A percentile compares a stretch with the other conserved stretches of the same genome.
These are phyloP conservation scores for Aspergillus biplanus DNA, from an alignment of 495 filamentous ascomycete species.

Conservation along the genomic window DNA sequence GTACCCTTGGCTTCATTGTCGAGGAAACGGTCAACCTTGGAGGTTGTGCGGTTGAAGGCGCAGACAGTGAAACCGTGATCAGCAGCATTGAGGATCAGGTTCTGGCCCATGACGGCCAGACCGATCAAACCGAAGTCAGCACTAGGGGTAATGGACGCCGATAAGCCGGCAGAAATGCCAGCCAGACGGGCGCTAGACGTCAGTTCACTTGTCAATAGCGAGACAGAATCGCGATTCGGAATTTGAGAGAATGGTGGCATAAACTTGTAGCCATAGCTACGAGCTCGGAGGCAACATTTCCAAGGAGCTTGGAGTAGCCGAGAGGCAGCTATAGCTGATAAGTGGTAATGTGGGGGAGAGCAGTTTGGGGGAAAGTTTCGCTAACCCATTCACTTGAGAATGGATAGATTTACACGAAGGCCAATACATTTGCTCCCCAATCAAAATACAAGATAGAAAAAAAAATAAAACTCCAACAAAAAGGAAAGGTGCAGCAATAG, in stretches of 20 bases:
- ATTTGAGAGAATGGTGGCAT: not conserved
- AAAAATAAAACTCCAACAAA: not conserved
- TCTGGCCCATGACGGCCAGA: slow-evolving; percentile 98
- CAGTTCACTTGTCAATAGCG: slow-evolving; percentile 48
- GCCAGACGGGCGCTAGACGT: slow-evolving; percentile 81
- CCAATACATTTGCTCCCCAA: not conserved
- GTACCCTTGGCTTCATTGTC: slow-evolving; percentile 89
- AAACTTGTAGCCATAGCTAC: not conserved
- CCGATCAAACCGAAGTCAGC: slow-evolving; percentile 98
- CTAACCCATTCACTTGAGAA: no score
- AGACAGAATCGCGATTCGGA: slow-evolving; percentile 21
- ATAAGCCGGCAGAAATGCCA: slow-evolving; percentile 76
- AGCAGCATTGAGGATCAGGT: slow-evolving; percentile 97
- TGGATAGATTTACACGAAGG: no score
- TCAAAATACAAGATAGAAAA: not conserved
- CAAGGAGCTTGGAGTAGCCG: not conserved
- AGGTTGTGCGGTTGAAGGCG: slow-evolving; percentile 96
- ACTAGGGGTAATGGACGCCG: slow-evolving; percentile 59
- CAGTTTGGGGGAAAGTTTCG: not conserved
- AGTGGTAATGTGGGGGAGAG: not conserved
- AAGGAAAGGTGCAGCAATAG: not conserved
- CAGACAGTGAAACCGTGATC: slow-evolving; percentile 95
- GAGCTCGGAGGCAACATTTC: not conserved
- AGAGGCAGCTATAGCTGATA: not conserved
- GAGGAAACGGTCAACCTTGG: slow-evolving; percentile 96